A percentile compares a stretch with the other conserved stretches of the same genome.
These are phyloP conservation scores for Rhodotorula sp. DNA, from an alignment of 1,284 basidiomycete species.

Conservation along the genomic window DNA sequence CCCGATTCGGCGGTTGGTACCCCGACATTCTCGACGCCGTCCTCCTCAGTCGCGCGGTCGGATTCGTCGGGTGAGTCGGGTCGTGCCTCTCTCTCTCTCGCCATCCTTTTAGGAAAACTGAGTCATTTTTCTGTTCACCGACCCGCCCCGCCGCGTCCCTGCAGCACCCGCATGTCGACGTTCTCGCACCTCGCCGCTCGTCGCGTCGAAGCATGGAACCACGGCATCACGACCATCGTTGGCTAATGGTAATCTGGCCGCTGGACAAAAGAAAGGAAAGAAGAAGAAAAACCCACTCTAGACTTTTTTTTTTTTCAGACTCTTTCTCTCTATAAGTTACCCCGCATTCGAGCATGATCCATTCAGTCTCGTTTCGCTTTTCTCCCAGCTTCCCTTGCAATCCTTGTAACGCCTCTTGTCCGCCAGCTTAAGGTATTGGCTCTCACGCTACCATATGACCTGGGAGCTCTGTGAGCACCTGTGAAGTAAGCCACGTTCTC, in stretches of 20 bases:
- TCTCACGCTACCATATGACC: too few relatives aligned
- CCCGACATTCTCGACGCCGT: slow-evolving; percentile 27
- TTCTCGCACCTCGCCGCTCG: slow-evolving; percentile 28
- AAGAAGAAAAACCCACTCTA: too few relatives aligned
- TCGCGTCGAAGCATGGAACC: slow-evolving; percentile 35
- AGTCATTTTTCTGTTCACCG: neutral
- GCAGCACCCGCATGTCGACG: slow-evolving; percentile 16
- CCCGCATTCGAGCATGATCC: too few relatives aligned
- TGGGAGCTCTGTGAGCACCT: too few relatives aligned
- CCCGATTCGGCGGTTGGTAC: slow-evolving; percentile 34
- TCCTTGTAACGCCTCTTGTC: too few relatives aligned
- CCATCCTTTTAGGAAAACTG: too few relatives aligned
- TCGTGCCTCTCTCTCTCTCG: neutral
- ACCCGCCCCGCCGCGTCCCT: neutral
- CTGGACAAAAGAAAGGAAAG: neutral
- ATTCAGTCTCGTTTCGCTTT: too few relatives aligned
- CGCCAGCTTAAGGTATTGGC: too few relatives aligned
- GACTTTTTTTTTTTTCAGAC: too few relatives aligned
- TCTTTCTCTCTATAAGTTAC: too few relatives aligned
- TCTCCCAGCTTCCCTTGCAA: too few relatives aligned
- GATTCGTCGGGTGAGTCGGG: slow-evolving; percentile 32
- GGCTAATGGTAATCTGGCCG: slow-evolving; percentile 3
- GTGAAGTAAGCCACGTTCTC: too few relatives aligned
- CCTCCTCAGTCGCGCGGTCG: slow-evolving; percentile 22
- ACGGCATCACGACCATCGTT: slow-evolving; percentile 25